Evolutionary conservation across 352 stramenopile genomes (phyloP).

Genomic region (Pythium vanterpoolii): DNA sequence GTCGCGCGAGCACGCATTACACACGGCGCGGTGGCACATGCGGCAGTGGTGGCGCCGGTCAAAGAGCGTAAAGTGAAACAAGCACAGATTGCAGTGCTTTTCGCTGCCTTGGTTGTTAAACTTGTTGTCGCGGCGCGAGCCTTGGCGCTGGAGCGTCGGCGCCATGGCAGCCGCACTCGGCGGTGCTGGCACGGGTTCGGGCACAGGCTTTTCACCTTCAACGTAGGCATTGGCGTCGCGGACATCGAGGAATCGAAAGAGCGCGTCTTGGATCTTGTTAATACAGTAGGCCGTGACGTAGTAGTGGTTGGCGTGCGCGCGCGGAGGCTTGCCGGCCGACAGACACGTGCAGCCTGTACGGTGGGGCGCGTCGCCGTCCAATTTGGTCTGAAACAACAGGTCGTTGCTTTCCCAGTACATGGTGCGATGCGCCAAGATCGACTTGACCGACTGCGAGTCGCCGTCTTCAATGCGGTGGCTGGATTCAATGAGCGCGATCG

Average conservation of each 20-base stretch:
- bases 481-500: constrained; percentile 85
- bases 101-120: constrained; percentile 72
- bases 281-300: constrained; percentile 88
- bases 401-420: constrained; percentile 91
- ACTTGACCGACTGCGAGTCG: constrained; percentile 85
- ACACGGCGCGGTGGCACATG: constrained; percentile 87
- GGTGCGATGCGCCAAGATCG: constrained; percentile 79
- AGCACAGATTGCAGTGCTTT: constrained; percentile 87
- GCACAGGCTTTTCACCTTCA: constrained; percentile 61
- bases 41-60: constrained; percentile 87
- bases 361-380: constrained; percentile 78
- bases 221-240: constrained; percentile 80
- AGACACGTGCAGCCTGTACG: constrained; percentile 84
- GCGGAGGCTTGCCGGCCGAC: constrained; percentile 61
- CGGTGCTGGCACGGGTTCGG: constrained; percentile 36
- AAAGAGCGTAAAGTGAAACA: constrained; percentile 90
- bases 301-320: constrained; percentile 81
- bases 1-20: constrained; percentile 84
- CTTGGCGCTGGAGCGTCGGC: constrained; percentile 49
- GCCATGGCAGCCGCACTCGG: constrained; percentile 38
- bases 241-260: constrained; percentile 81
- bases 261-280: constrained; percentile 82
- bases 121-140: constrained; percentile 51
- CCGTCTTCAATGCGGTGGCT: constrained; percentile 84
- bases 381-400: constrained; percentile 60